These are phyloP conservation scores for Talaromyces sp. DNA, from an alignment of 2,329 filamentous ascomycete species.

Conservation along the genomic window DNA sequence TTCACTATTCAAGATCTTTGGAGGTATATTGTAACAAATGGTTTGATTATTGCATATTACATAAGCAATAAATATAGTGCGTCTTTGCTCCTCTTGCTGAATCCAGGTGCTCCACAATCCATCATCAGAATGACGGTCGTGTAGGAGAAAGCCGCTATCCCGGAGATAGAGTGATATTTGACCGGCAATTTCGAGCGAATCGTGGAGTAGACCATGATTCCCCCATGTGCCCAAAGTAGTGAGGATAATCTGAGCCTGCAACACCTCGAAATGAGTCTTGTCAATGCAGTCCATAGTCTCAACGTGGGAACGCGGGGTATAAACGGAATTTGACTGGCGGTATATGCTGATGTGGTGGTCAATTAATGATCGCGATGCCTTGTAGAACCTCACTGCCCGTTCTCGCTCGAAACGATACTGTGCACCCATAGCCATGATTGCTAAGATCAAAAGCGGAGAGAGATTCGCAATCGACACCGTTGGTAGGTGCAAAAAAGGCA, in stretches of 20 bases:
- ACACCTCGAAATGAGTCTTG: slow-evolving; percentile 14
- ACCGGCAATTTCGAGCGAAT: slow-evolving; percentile 11
- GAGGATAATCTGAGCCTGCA: slow-evolving; percentile 14
- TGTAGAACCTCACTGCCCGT: slow-evolving; percentile 14
- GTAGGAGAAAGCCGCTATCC: slow-evolving; percentile 10
- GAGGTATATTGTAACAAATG: slow-evolving; percentile 14
- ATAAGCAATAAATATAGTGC: slow-evolving; percentile 14
- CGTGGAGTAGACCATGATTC: slow-evolving; percentile 12
- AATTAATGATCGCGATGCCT: slow-evolving; percentile 14
- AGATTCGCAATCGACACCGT: slow-evolving; percentile 13
- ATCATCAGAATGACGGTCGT: slow-evolving; percentile 11
- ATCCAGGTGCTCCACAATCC: slow-evolving; percentile 14
- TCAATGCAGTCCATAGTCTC: slow-evolving; percentile 10
- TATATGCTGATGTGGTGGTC: slow-evolving; percentile 7
- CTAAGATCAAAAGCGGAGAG: slow-evolving; percentile 10
- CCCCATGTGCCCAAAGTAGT: slow-evolving; percentile 15
- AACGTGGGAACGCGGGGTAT: slow-evolving; percentile 10
- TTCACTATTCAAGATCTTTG: slow-evolving; percentile 15
- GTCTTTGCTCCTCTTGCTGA: slow-evolving; percentile 11
- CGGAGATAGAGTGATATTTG: slow-evolving; percentile 17
- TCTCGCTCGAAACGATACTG: slow-evolving; percentile 16
- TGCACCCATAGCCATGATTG: slow-evolving; percentile 13
- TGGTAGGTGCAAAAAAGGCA: slow-evolving; percentile 8
- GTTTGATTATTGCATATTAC: slow-evolving; percentile 14
- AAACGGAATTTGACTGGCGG: slow-evolving; percentile 5